phyloP scores from a whole-genome alignment of 2,329 filamentous ascomycete species.

The Trichoderma afroharzianum region DNA sequence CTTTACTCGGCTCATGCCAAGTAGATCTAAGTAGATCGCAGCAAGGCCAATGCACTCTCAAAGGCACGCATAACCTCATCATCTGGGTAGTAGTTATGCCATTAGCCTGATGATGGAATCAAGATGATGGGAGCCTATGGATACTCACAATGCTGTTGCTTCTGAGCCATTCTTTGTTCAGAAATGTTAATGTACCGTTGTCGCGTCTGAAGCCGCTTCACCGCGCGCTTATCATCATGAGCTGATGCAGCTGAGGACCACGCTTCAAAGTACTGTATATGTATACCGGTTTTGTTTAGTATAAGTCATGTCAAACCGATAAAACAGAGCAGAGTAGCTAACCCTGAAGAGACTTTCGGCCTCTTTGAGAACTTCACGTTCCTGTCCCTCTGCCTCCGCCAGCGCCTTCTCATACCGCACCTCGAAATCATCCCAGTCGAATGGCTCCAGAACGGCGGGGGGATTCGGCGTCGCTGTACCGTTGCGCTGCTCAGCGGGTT shows the following conservation, averaged over 20 bases:
- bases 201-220: conserved; percentile 77
- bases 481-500: conserved; percentile 34
- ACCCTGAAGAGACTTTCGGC: conserved; percentile 66
- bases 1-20: background rate
- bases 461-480: conserved; percentile 43
- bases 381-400: conserved; percentile 57
- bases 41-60: conserved; percentile 56
- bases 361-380: conserved; percentile 63
- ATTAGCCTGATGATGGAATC: conserved; percentile 20
- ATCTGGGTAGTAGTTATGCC: conserved; percentile 25
- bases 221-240: conserved; percentile 72
- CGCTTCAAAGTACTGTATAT: conserved; percentile 65
- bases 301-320: background rate
- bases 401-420: conserved; percentile 65
- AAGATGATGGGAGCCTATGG: background rate
- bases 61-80: conserved; percentile 60
- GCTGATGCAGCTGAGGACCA: conserved; percentile 72
- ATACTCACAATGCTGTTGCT: conserved; percentile 73
- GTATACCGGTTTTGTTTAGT: background rate
- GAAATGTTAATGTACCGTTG: conserved; percentile 71
- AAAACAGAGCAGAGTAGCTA: conserved; percentile 20
- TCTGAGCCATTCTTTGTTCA: conserved; percentile 67
- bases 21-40: conserved; percentile 35
- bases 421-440: conserved; percentile 78
- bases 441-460: conserved; percentile 51